phyloP scores from a whole-genome alignment of 139 green algal genomes.

The Zygnema cylindricum region DNA sequence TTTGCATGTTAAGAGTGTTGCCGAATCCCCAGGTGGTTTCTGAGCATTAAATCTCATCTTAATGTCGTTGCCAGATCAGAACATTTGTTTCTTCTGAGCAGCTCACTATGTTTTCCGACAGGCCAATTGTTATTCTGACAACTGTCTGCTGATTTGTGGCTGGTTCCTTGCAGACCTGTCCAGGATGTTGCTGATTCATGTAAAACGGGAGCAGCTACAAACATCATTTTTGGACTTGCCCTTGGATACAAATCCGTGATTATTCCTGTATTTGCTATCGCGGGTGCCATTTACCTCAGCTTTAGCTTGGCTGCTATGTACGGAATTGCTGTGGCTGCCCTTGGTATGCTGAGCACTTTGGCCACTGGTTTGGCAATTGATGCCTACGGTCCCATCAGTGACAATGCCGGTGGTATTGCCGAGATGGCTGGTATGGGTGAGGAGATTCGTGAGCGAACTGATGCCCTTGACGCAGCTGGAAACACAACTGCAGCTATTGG shows the following conservation, averaged over 20 bases:
- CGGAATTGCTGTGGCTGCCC: constrained; percentile 92
- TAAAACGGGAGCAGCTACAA: constrained; percentile 91
- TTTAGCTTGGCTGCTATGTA: constrained; percentile 89
- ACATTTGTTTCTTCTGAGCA: neutral
- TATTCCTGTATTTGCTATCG: constrained; percentile 90
- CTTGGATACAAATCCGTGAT: constrained; percentile 96
- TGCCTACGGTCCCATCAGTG: constrained; percentile 75
- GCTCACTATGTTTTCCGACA: no score
- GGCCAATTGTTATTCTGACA: no score
- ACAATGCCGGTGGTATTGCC: constrained; percentile 92
- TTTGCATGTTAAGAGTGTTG: no score
- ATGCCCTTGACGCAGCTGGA: constrained; percentile 93
- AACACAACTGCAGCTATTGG: constrained; percentile 87
- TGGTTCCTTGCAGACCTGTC: constrained; percentile 58
- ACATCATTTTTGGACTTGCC: constrained; percentile 98
- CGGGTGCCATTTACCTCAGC: constrained; percentile 85
- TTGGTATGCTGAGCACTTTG: constrained; percentile 96
- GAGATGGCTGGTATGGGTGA: constrained; percentile 98
- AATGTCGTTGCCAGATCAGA: neutral
- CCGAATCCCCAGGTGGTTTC: no score
- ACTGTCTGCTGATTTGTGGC: no score
- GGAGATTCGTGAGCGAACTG: constrained; percentile 95
- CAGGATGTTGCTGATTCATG: constrained; percentile 94
- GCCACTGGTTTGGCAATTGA: constrained; percentile 94
- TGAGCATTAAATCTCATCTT: no score